Percentiles rank a stretch among this genome's conserved stretches.
Conservation (phyloP, 768 basidiomycete species). For the Agrocybe pediades region DNA sequence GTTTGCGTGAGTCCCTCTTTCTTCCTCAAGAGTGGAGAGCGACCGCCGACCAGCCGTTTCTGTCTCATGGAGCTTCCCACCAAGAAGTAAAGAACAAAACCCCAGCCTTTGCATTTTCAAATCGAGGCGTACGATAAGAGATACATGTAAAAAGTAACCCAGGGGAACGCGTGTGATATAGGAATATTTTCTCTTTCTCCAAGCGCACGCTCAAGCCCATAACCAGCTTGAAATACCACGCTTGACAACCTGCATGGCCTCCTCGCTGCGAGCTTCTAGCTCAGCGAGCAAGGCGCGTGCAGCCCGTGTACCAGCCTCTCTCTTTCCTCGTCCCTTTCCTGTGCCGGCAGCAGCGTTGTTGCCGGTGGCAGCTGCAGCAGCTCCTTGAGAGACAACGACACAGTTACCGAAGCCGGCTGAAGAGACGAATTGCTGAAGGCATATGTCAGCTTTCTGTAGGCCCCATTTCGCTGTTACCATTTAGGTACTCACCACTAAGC, state of each 20-base stretch:
- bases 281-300: conserved; percentile 36
- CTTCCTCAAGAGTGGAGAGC: no score
- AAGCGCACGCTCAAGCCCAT: conserved; percentile 24
- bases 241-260: conserved; percentile 23
- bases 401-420: conserved; percentile 58
- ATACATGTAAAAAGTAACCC: conserved; percentile 14
- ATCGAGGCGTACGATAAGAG: conserved; percentile 16
- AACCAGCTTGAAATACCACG: conserved; percentile 28
- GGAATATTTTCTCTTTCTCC: conserved; percentile 7
- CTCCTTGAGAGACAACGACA: conserved; percentile 44
- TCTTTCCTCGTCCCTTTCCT: conserved; percentile 9
- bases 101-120: conserved; percentile 13
- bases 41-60: no score
- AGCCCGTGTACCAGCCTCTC: conserved; percentile 32
- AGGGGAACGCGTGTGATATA: conserved; percentile 6
- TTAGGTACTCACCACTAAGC: conserved; percentile 43
- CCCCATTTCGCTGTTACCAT: neutral
- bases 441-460: neutral
- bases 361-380: conserved; percentile 16
- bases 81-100: conserved; percentile 1
- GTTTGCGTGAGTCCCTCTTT: no score
- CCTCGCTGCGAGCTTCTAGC: conserved; percentile 27
- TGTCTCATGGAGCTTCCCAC: no score
- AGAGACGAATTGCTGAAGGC: conserved; percentile 43
- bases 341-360: conserved; percentile 10